phyloP scores from a whole-genome alignment of 768 basidiomycete genomes.

The Piloderma croceum region DNA sequence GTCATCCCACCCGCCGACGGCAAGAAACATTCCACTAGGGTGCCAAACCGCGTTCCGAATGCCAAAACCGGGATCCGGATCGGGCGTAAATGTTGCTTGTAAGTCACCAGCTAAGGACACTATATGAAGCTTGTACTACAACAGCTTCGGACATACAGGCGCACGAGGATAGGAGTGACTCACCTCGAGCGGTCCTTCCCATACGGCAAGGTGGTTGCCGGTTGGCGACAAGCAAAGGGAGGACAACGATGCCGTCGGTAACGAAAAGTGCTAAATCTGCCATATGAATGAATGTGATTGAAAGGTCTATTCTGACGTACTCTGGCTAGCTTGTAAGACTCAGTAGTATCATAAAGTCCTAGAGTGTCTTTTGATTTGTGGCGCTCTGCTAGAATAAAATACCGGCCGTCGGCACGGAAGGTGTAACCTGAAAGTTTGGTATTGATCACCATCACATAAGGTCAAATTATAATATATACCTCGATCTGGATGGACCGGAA shows the following conservation, averaged over 20 bases:
- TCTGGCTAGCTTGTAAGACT: conserved; percentile 66
- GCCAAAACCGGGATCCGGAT: conserved; percentile 77
- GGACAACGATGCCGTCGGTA: conserved; percentile 68
- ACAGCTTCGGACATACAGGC: not conserved
- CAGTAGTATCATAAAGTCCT: conserved; percentile 73
- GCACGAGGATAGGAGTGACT: conserved; percentile 15
- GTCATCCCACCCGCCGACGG: conserved; percentile 85
- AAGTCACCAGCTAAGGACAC: conserved; percentile 60
- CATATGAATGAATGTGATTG: conserved; percentile 2
- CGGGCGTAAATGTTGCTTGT: conserved; percentile 63
- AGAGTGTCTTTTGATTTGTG: conserved; percentile 87
- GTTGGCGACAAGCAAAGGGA: conserved; percentile 72
- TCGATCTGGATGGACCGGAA: conserved; percentile 74
- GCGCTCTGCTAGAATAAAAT: conserved; percentile 81
- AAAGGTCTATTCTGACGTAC: conserved; percentile 34
- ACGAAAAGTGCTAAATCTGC: conserved; percentile 65
- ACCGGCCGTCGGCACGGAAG: conserved; percentile 75
- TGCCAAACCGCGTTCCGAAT: conserved; percentile 80
- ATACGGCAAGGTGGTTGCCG: conserved; percentile 70
- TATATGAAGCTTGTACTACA: conserved; percentile 72
- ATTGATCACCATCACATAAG: conserved; percentile 1
- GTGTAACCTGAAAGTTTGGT: conserved; percentile 50
- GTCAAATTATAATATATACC: conserved; percentile 37
- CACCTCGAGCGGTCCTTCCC: conserved; percentile 85
- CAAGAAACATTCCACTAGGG: conserved; percentile 77